These are phyloP conservation scores for Pouteria campechiana DNA, from an alignment of 179 eudicot species.

Conservation along the genomic window DNA sequence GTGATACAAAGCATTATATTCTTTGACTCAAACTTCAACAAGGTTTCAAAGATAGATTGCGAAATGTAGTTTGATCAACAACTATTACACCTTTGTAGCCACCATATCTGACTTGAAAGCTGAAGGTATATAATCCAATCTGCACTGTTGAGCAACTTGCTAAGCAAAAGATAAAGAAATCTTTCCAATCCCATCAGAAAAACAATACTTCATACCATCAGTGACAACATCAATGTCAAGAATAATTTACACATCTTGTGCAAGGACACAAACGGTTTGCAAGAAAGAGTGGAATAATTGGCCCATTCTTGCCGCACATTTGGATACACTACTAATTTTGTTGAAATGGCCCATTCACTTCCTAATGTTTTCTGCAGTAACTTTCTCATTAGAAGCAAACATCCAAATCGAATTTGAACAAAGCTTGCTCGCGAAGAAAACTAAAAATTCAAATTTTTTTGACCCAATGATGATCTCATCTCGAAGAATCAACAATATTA, in stretches of 20 bases:
- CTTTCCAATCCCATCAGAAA: slow-evolving; percentile 96
- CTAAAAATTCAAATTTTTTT: slow-evolving; percentile 67
- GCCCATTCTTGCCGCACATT: slow-evolving; percentile 99
- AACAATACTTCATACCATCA: slow-evolving; percentile 76
- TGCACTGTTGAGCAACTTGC: slow-evolving; percentile 63
- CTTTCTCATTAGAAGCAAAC: slow-evolving; percentile 90
- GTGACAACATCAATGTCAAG: slow-evolving; percentile 59
- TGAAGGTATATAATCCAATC: slow-evolving; percentile 47
- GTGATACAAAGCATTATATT: slow-evolving; percentile 90
- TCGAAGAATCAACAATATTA: slow-evolving; percentile 54
- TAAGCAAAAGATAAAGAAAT: slow-evolving; percentile 72
- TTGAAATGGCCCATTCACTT: slow-evolving; percentile 97
- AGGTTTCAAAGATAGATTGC: slow-evolving; percentile 75
- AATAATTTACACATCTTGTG: slow-evolving; percentile 59
- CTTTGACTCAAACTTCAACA: slow-evolving; percentile 87
- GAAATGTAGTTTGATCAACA: slow-evolving; percentile 66
- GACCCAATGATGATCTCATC: slow-evolving; percentile 69
- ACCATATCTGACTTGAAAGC: slow-evolving; percentile 92
- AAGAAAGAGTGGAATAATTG: slow-evolving; percentile 76
- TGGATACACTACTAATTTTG: slow-evolving; percentile 83
- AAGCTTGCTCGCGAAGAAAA: slow-evolving; percentile 91
- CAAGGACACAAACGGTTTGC: slow-evolving; percentile 58
- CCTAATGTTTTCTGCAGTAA: slow-evolving; percentile 69
- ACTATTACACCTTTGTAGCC: slow-evolving; percentile 96
- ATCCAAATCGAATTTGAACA: slow-evolving; percentile 94